phyloP scores from a whole-genome alignment of 148 eudicot genomes.

The Vaccinium corymbosum region DNA sequence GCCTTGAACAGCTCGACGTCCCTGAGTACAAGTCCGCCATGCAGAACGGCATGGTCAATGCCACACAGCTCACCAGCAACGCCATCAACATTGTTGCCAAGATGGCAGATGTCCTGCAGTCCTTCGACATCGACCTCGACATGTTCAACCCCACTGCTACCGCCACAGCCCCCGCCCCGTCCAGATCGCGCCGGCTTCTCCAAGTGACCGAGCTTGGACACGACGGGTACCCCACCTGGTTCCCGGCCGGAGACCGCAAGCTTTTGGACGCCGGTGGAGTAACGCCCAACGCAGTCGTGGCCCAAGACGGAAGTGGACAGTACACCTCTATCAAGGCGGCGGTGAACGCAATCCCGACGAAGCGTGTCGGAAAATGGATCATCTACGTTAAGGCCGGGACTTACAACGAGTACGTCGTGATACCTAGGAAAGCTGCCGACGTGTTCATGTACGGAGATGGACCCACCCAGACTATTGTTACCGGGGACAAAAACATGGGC shows the following conservation, averaged over 20 bases:
- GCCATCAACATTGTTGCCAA: constrained; percentile 42
- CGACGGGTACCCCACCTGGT: constrained; percentile 51
- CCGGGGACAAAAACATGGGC: constrained; percentile 33
- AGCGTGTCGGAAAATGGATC: constrained; percentile 36
- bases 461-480: constrained; percentile 51
- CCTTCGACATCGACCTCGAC: constrained; percentile 19
- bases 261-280: constrained; percentile 17
- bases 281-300: constrained; percentile 34
- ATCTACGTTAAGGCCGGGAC: constrained; percentile 66
- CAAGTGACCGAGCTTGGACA: constrained; percentile 22
- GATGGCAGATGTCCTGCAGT: constrained; percentile 20
- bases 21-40: constrained; percentile 35
- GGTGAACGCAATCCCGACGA: constrained; percentile 46
- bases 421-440: constrained; percentile 31
- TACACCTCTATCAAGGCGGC: constrained; percentile 48
- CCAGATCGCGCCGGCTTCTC: constrained; percentile 31
- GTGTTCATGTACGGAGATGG: constrained; percentile 82
- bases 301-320: constrained; percentile 63
- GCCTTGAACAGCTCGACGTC: constrained; percentile 43
- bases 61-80: constrained; percentile 45
- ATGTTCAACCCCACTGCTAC: not conserved
- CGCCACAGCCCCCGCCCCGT: not conserved
- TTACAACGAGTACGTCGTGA: constrained; percentile 43
- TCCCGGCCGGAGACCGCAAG: constrained; percentile 33
- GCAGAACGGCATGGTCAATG: constrained; percentile 26